A percentile compares a stretch with the other conserved stretches of the same genome.
phyloP scores from a whole-genome alignment of 495 filamentous ascomycete genomes.

The Lasiosphaeria hispida region DNA sequence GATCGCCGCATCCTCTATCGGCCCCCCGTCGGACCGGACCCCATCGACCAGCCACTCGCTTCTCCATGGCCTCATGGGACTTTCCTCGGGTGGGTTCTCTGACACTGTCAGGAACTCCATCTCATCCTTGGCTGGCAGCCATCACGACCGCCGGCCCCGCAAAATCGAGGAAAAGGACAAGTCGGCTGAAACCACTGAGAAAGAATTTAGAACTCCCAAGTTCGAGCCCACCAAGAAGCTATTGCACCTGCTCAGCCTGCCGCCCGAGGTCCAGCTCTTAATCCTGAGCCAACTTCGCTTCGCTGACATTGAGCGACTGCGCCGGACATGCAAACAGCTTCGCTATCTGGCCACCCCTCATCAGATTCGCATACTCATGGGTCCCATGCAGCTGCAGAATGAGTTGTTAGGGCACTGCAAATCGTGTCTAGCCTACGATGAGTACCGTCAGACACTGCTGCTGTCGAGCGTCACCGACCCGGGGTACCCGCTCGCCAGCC shows the following conservation, averaged over 20 bases:
- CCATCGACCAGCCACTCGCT: background rate
- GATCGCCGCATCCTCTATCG: background rate
- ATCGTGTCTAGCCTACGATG: slow-evolving; percentile 23
- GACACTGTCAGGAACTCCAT: slow-evolving; percentile 22
- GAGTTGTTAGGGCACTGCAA: slow-evolving; percentile 30
- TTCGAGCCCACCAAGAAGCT: background rate
- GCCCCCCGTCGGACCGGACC: background rate
- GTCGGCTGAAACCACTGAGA: background rate
- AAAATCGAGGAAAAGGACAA: background rate
- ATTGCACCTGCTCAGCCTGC: slow-evolving; percentile 24
- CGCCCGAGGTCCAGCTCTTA: slow-evolving; percentile 32
- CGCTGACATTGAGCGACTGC: slow-evolving; percentile 29
- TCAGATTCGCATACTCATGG: slow-evolving; percentile 24
- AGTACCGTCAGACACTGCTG: slow-evolving; percentile 20
- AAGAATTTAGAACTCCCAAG: background rate
- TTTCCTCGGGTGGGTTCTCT: slow-evolving; percentile 5
- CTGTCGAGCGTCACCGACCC: slow-evolving; percentile 13
- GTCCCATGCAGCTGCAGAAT: slow-evolving; percentile 8
- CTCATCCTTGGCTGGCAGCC: slow-evolving; percentile 12
- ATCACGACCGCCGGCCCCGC: background rate
- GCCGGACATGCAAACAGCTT: slow-evolving; percentile 32
- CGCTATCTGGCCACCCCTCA: slow-evolving; percentile 20
- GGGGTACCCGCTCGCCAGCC: slow-evolving; percentile 26
- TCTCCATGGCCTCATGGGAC: slow-evolving; percentile 13
- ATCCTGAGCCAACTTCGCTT: slow-evolving; percentile 28